phyloP scores from a whole-genome alignment of 345 rosid genomes.

The Melaleuca alternifolia region DNA sequence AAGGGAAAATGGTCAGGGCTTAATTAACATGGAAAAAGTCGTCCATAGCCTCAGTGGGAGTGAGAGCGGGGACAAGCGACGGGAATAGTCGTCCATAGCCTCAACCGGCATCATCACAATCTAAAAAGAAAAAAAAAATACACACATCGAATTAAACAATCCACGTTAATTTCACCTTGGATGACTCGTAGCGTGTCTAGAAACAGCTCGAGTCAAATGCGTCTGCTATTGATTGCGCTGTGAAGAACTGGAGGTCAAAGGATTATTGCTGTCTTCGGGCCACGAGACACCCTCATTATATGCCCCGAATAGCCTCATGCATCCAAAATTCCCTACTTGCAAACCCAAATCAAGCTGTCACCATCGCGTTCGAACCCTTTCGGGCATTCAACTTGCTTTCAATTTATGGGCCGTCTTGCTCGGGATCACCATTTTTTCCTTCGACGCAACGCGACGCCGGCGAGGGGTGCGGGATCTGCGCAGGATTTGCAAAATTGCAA shows the following conservation, averaged over 20 bases:
- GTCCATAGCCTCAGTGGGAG: too few relatives aligned
- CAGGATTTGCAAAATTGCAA: background rate
- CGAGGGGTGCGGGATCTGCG: background rate
- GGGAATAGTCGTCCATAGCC: background rate
- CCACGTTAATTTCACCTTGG: background rate
- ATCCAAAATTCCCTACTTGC: background rate
- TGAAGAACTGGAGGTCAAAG: background rate
- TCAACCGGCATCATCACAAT: background rate
- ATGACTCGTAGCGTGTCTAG: background rate
- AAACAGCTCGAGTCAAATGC: background rate
- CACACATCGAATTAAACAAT: background rate
- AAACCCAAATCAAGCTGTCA: background rate
- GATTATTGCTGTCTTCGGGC: background rate
- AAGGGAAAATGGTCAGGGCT: background rate
- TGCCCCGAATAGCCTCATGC: background rate
- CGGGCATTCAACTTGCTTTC: background rate
- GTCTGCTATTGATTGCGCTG: background rate
- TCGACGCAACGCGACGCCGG: background rate
- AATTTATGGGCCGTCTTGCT: background rate
- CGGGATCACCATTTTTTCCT: background rate
- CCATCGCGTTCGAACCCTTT: background rate
- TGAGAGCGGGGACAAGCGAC: too few relatives aligned
- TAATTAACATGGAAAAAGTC: too few relatives aligned
- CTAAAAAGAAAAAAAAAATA: background rate
- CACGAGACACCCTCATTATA: background rate